A percentile compares a stretch with the other conserved stretches of the same genome.
Conservation (phyloP, 2,329 filamentous ascomycete genomes). For the Periglandula ipomoeae region DNA sequence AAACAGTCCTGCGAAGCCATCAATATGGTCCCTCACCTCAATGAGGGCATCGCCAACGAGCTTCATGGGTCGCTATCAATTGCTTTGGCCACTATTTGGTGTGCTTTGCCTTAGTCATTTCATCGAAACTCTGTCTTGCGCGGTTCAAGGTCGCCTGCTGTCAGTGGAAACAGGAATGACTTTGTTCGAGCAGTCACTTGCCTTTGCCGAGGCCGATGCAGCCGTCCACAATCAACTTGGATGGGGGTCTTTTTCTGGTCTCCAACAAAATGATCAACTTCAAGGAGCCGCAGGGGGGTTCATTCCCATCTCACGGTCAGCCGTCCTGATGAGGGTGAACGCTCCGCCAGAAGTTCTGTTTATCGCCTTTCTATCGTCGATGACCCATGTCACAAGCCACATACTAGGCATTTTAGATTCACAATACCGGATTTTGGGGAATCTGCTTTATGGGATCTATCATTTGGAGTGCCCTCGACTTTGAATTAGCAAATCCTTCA, state of each 20-base stretch:
- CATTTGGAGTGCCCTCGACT: conserved; percentile 61
- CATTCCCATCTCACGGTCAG: conserved; percentile 48
- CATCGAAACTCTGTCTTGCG: conserved; percentile 78
- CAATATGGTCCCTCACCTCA: conserved; percentile 55
- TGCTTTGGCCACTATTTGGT: conserved; percentile 66
- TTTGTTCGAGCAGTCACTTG: conserved; percentile 88
- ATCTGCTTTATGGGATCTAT: conserved; percentile 83
- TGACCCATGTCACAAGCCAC: conserved; percentile 83
- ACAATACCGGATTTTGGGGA: conserved; percentile 82
- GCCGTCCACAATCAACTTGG: conserved; percentile 74
- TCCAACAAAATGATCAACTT: conserved; percentile 25
- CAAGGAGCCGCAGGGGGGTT: conserved; percentile 16
- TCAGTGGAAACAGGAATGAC: conserved; percentile 91
- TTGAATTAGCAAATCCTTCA: conserved; percentile 49
- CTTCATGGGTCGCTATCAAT: conserved; percentile 69
- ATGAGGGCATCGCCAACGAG: conserved; percentile 38
- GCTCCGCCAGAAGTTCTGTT: conserved; percentile 83
- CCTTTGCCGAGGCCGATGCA: conserved; percentile 90
- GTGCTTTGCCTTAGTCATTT: conserved; percentile 71
- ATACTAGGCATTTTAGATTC: conserved; percentile 70
- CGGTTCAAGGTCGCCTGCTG: conserved; percentile 72
- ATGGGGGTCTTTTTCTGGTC: conserved; percentile 52
- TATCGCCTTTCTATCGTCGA: conserved; percentile 77
- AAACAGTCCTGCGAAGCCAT: conserved; percentile 65
- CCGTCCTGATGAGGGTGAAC: conserved; percentile 73